These are phyloP conservation scores for Pyronema domesticum DNA, from an alignment of 495 filamentous ascomycete species.

Conservation along the genomic window DNA sequence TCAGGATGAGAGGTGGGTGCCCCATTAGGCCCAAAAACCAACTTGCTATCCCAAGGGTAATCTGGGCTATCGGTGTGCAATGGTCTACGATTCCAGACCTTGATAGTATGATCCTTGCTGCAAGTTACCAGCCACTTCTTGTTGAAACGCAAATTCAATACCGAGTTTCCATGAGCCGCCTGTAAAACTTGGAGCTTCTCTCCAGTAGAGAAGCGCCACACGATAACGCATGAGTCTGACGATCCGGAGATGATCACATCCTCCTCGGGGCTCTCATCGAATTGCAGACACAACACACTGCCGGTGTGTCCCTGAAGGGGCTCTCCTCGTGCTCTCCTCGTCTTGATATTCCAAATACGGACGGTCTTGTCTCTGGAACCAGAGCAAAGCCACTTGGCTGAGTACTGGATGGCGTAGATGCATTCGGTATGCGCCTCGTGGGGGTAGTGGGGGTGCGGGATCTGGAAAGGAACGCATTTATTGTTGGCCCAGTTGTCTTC, in stretches of 20 bases:
- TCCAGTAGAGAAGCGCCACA: slow-evolving; percentile 89
- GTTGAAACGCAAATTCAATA: slow-evolving; percentile 91
- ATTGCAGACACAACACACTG: slow-evolving; percentile 89
- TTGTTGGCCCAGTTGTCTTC: slow-evolving; percentile 85
- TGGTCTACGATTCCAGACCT: slow-evolving; percentile 71
- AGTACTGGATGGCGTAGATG: slow-evolving; percentile 87
- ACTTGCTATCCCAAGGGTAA: slow-evolving; percentile 34
- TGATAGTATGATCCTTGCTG: slow-evolving; percentile 91
- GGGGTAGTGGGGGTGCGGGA: slow-evolving; percentile 64
- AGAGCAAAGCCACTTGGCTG: slow-evolving; percentile 70
- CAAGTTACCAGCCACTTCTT: slow-evolving; percentile 82
- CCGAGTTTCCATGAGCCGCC: slow-evolving; percentile 69
- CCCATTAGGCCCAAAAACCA: slow-evolving; percentile 24
- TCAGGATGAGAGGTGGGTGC: slow-evolving; percentile 18
- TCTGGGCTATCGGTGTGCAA: slow-evolving; percentile 50
- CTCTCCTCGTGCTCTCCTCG: slow-evolving; percentile 48
- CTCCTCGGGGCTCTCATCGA: slow-evolving; percentile 76
- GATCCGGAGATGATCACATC: slow-evolving; percentile 88
- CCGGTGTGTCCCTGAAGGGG: slow-evolving; percentile 63
- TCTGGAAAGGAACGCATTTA: slow-evolving; percentile 65
- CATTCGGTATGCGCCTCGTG: slow-evolving; percentile 81
- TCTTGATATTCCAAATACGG: slow-evolving; percentile 79
- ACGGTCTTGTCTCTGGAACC: slow-evolving; percentile 79
- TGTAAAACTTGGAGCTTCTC: slow-evolving; percentile 52
- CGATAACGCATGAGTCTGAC: slow-evolving; percentile 71